phyloP scores from a whole-genome alignment of 495 filamentous ascomycete species.

The Penicillium waksmanii region DNA sequence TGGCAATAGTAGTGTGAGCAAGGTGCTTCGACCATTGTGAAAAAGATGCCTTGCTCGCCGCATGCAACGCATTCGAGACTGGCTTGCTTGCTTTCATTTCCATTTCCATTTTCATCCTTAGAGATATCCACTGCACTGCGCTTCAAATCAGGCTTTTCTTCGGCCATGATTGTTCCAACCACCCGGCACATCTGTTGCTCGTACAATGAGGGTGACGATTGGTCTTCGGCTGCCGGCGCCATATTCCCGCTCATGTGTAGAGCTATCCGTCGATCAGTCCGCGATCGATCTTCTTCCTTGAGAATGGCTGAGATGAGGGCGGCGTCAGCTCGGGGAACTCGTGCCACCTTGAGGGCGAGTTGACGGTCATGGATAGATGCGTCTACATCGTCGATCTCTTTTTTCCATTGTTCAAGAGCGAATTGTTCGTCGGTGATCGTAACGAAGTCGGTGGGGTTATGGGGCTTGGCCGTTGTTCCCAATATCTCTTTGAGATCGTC shows the following conservation, averaged over 20 bases:
- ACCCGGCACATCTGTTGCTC: neutral
- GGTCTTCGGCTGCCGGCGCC: neutral
- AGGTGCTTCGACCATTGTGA: slow-evolving; percentile 17
- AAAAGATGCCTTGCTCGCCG: neutral
- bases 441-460: neutral
- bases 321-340: neutral
- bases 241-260: neutral
- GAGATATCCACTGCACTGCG: too few relatives aligned
- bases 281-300: neutral
- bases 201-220: neutral
- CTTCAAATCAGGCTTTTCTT: neutral
- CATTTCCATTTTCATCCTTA: neutral
- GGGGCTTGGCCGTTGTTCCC: neutral
- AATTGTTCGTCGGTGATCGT: neutral
- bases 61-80: slow-evolving; percentile 20
- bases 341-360: neutral
- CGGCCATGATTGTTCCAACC: neutral
- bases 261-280: neutral
- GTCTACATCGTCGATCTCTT: neutral
- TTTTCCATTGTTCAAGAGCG: neutral
- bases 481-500: neutral
- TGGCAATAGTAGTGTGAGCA: slow-evolving; percentile 45
- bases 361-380: neutral
- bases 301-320: neutral
- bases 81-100: neutral